Evolutionary conservation across 2,329 filamentous ascomycete species (phyloP).

Genomic region (Aspergillus oerlinghausenensis): DNA sequence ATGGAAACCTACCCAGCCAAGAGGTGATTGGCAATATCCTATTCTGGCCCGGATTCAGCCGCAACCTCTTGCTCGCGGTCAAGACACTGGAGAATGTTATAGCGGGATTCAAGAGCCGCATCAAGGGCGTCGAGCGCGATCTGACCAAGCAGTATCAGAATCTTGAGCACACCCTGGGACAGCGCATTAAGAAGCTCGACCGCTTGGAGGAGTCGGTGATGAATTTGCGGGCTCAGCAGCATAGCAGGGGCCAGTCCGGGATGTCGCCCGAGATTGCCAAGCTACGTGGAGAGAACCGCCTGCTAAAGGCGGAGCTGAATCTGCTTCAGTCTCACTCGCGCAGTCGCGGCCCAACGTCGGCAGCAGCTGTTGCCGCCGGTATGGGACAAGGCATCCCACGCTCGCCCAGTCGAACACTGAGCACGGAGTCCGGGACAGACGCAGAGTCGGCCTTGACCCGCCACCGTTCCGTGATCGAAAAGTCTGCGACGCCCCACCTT

Average conservation of each 20-base stretch:
- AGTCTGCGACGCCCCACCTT: conserved; percentile 21
- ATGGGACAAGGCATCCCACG: conserved; percentile 33
- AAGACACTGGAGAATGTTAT: conserved; percentile 82
- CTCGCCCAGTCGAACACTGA: conserved; percentile 18
- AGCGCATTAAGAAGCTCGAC: conserved; percentile 79
- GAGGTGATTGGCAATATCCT: conserved; percentile 83
- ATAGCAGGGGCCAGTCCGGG: conserved; percentile 26
- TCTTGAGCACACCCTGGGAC: conserved; percentile 74
- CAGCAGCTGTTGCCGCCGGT: conserved; percentile 34
- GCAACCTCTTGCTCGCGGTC: conserved; percentile 80
- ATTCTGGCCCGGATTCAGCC: conserved; percentile 71
- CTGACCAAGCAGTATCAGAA: conserved; percentile 87
- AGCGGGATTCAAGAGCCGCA: conserved; percentile 69
- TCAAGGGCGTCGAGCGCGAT: conserved; percentile 81
- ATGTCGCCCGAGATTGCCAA: conserved; percentile 53
- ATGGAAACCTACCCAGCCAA: conserved; percentile 77
- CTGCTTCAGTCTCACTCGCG: conserved; percentile 65
- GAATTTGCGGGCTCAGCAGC: conserved; percentile 46
- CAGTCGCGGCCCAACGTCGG: conserved; percentile 46
- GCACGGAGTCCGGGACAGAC: conserved; percentile 21
- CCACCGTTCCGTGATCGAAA: conserved; percentile 51
- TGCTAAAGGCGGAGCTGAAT: conserved; percentile 58
- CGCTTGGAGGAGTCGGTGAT: conserved; percentile 75
- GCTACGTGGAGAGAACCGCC: conserved; percentile 56
- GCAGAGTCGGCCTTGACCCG: conserved; percentile 48